A percentile compares a stretch with the other conserved stretches of the same genome.
Conservation (phyloP, 164 flowering plant species). For the Chimonanthus praecox region DNA sequence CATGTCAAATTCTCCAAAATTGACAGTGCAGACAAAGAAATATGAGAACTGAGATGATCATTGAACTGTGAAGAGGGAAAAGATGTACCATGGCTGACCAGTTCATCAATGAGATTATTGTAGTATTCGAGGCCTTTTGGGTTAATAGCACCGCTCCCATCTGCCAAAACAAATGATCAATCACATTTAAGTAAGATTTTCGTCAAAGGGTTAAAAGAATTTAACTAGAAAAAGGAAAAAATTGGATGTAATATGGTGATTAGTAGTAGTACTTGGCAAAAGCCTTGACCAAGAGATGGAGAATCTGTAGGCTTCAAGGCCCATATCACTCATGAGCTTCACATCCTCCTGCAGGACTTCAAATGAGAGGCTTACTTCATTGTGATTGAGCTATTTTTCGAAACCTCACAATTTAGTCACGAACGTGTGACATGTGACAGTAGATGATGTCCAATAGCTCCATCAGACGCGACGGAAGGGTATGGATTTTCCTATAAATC, state of each 20-base stretch:
- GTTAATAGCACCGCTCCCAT: constrained; percentile 18
- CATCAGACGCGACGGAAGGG: too few relatives aligned
- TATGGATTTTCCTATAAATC: too few relatives aligned
- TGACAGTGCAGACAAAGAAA: too few relatives aligned
- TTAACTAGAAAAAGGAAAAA: not conserved
- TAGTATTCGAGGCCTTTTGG: constrained; percentile 18
- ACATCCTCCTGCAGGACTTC: constrained; percentile 20
- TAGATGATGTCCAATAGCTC: not conserved
- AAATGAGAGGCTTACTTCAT: not conserved
- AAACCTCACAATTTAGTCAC: too few relatives aligned
- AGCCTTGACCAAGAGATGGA: constrained; percentile 25
- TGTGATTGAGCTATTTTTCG: not conserved
- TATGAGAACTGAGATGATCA: too few relatives aligned
- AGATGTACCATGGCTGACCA: constrained; percentile 14
- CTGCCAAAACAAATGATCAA: not conserved
- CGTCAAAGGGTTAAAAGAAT: not conserved
- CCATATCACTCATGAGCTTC: constrained; percentile 15
- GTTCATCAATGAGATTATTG: constrained; percentile 19
- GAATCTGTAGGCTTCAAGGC: constrained; percentile 17
- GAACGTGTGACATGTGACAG: not conserved
- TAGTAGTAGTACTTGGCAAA: constrained; percentile 8
- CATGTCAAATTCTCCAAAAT: too few relatives aligned
- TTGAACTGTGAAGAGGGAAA: too few relatives aligned
- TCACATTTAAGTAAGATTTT: not conserved
- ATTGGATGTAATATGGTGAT: not conserved